Evolutionary conservation across 2,329 filamentous ascomycete species (phyloP).

Genomic region (Ascochyta rabiei): DNA sequence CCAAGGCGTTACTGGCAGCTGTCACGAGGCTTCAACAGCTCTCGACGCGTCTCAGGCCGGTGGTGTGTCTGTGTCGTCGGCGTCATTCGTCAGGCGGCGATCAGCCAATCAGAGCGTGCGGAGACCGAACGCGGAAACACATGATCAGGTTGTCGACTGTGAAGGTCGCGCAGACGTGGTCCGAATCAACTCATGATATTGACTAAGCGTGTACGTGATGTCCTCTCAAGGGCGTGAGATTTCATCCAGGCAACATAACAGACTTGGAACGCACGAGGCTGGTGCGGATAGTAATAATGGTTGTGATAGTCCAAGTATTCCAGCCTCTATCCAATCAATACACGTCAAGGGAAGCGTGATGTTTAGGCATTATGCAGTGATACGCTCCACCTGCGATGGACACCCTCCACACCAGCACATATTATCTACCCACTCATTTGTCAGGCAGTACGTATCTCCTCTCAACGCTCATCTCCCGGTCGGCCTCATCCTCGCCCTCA

Average conservation of each 20-base stretch:
- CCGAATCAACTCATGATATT: no score
- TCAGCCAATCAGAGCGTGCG: conserved; percentile 9
- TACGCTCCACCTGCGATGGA: neutral
- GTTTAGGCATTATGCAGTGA: neutral
- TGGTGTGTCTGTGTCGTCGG: neutral
- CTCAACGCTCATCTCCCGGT: conserved; percentile 56
- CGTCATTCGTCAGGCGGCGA: neutral
- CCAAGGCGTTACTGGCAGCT: no score
- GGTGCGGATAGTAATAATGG: neutral
- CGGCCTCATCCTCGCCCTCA: conserved; percentile 56
- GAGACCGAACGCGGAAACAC: conserved; percentile 12
- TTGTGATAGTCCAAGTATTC: neutral
- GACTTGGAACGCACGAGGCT: neutral
- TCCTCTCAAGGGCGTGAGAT: no score
- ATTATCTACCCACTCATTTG: conserved; percentile 20
- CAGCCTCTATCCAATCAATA: neutral
- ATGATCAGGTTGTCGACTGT: neutral
- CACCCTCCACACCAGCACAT: neutral
- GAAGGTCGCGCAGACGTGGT: neutral
- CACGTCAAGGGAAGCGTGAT: neutral
- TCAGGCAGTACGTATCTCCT: conserved; percentile 56
- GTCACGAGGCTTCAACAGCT: neutral
- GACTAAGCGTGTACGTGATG: no score
- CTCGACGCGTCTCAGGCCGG: neutral
- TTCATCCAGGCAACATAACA: no score